These are phyloP conservation scores for Ophiocordyceps unilateralis DNA, from an alignment of 2,329 filamentous ascomycete species.

Conservation along the genomic window DNA sequence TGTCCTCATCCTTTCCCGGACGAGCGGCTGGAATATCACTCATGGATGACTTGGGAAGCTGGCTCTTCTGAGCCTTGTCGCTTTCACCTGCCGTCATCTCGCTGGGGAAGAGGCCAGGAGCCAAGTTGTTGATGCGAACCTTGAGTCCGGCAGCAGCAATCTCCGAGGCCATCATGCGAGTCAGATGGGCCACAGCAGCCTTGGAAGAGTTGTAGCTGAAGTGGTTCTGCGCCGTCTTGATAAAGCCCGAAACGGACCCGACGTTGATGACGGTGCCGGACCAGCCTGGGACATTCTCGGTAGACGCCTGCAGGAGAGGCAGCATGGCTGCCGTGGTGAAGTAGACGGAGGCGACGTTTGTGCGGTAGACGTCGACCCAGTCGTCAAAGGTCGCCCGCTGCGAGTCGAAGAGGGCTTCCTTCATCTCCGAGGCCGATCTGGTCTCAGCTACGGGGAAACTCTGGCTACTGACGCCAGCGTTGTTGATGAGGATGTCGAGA, in stretches of 20 bases:
- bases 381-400: constrained; percentile 40
- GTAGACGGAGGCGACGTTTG: constrained; percentile 57
- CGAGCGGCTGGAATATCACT: constrained; percentile 44
- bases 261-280: constrained; percentile 50
- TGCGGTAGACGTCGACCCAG: constrained; percentile 57
- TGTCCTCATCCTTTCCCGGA: constrained; percentile 54
- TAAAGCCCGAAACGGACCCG: constrained; percentile 45
- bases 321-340: constrained; percentile 47
- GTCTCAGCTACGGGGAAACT: constrained; percentile 29
- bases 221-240: constrained; percentile 46
- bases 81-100: constrained; percentile 48
- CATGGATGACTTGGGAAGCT: background rate
- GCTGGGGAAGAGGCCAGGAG: constrained; percentile 52
- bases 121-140: constrained; percentile 54
- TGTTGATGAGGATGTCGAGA: constrained; percentile 51
- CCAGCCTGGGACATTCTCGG: constrained; percentile 24
- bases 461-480: constrained; percentile 42
- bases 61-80: constrained; percentile 31
- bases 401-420: constrained; percentile 47
- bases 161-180: constrained; percentile 45
- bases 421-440: constrained; percentile 32
- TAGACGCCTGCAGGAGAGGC: constrained; percentile 39
- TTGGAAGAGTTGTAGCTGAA: constrained; percentile 49
- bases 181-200: constrained; percentile 46
- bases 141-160: constrained; percentile 40